Conservation (phyloP, 2,329 filamentous ascomycete species). For the Leptographium galeiforme region DNA sequence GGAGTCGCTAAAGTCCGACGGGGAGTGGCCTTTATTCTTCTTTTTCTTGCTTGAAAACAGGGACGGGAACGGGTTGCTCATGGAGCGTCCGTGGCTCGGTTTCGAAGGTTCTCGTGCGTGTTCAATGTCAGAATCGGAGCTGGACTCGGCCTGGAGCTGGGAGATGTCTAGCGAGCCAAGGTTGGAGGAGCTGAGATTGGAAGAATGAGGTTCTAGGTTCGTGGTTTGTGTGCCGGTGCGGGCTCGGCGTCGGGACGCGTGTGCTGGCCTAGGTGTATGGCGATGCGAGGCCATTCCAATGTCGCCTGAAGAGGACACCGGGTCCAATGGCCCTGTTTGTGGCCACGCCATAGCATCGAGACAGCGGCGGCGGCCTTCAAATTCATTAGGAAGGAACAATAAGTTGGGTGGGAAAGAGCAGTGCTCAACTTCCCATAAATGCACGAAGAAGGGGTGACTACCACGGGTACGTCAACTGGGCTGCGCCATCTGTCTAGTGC, state of each 20-base stretch:
- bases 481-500: not conserved
- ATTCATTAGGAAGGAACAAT: not conserved
- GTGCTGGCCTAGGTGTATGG: not conserved
- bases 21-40: slow-evolving; percentile 26
- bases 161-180: slow-evolving; percentile 11
- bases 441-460: not conserved
- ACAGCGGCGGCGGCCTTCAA: not conserved
- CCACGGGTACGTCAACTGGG: not conserved
- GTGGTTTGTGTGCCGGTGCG: not conserved
- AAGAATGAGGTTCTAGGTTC: not conserved
- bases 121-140: slow-evolving; percentile 26
- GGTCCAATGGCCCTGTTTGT: not conserved
- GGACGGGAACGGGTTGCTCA: slow-evolving; percentile 69
- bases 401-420: not conserved
- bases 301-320: not conserved
- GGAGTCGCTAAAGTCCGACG: slow-evolving; percentile 18
- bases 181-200: not conserved
- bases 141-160: slow-evolving; percentile 14
- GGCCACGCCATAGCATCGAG: slow-evolving; percentile 6
- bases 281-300: not conserved
- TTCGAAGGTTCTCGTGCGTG: slow-evolving; percentile 15
- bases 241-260: not conserved
- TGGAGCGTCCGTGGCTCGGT: slow-evolving; percentile 45
- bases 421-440: not conserved
- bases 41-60: slow-evolving; percentile 51